Percentiles rank a stretch among this genome's conserved stretches.
Conservation (phyloP, 2,329 filamentous ascomycete species). For the Tolypocladium tundrense region DNA sequence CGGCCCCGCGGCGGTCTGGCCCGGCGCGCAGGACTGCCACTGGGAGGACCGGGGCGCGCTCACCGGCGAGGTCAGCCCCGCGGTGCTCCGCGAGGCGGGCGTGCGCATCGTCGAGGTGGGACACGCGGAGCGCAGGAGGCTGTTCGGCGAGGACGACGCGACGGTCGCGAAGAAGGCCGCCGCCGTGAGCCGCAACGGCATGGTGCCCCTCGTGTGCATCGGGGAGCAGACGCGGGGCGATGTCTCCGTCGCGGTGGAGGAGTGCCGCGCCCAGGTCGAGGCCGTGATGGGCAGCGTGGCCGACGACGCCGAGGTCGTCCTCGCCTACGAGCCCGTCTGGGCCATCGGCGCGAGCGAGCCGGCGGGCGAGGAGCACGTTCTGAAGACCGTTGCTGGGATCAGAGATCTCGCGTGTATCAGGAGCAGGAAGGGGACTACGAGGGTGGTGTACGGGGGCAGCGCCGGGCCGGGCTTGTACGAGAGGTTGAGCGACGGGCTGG, state of each 20-base stretch:
- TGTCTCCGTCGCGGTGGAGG: slow-evolving; percentile 49
- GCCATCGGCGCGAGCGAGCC: slow-evolving; percentile 69
- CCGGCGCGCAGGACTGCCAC: slow-evolving; percentile 67
- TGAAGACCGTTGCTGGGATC: slow-evolving; percentile 57
- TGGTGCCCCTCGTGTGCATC: slow-evolving; percentile 72
- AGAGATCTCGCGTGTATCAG: slow-evolving; percentile 41
- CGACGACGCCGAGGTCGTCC: slow-evolving; percentile 55
- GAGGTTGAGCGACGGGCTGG: slow-evolving; percentile 56
- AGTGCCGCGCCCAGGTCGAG: slow-evolving; percentile 57
- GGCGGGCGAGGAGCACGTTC: slow-evolving; percentile 62
- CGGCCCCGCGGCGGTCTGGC: slow-evolving; percentile 34
- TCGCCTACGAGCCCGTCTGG: slow-evolving; percentile 86
- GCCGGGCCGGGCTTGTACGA: slow-evolving; percentile 70
- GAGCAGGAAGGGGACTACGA: slow-evolving; percentile 43
- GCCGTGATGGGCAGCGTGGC: slow-evolving; percentile 52
- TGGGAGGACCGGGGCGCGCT: slow-evolving; percentile 61
- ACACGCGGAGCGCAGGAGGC: slow-evolving; percentile 64
- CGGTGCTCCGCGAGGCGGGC: slow-evolving; percentile 55
- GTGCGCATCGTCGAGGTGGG: slow-evolving; percentile 67
- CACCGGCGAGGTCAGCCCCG: slow-evolving; percentile 68
- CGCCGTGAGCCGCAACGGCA: slow-evolving; percentile 55
- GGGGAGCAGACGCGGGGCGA: slow-evolving; percentile 52
- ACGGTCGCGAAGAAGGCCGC: slow-evolving; percentile 58
- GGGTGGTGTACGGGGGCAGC: slow-evolving; percentile 74
- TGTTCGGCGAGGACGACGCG: slow-evolving; percentile 68